These are phyloP conservation scores for Fabrea salina DNA, from an alignment of 169 alveolate species.

Conservation along the genomic window DNA sequence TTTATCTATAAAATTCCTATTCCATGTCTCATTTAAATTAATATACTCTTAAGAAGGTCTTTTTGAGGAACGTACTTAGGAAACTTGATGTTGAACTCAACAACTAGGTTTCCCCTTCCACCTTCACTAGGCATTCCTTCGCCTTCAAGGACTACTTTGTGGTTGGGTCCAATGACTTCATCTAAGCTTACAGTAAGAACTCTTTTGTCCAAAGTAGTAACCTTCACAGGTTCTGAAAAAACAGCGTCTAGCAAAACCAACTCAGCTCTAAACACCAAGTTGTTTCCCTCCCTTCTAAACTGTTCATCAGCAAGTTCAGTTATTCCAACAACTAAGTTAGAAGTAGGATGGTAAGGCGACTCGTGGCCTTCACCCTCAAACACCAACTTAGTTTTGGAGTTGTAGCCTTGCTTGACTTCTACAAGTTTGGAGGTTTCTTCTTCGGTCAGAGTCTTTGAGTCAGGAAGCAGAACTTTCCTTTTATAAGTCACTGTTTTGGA, in stretches of 20 bases:
- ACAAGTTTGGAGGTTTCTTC: not conserved
- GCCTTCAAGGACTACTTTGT: not conserved
- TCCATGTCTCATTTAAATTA: no score
- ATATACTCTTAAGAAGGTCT: no score
- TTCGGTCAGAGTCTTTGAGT: not conserved
- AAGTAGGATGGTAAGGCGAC: not conserved
- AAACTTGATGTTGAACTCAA: not conserved
- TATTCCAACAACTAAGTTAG: slow-evolving; percentile 1
- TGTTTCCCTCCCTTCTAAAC: slow-evolving; percentile 9
- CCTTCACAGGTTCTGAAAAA: not conserved
- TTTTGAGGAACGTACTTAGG: slow-evolving; percentile 15
- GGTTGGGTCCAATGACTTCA: not conserved
- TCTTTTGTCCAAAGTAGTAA: slow-evolving; percentile 7
- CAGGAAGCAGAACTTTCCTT: slow-evolving; percentile 39
- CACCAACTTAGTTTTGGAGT: not conserved
- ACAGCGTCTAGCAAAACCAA: not conserved
- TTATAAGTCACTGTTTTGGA: slow-evolving; percentile 52
- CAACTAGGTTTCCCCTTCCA: slow-evolving; percentile 19
- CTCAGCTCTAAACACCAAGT: not conserved
- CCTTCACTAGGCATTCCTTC: slow-evolving; percentile 36
- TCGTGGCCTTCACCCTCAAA: slow-evolving; percentile 18
- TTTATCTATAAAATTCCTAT: no score
- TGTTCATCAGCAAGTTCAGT: not conserved
- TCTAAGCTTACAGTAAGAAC: not conserved
- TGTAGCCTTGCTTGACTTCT: slow-evolving; percentile 4